Evolutionary conservation across 1,139 yeast genomes (phyloP), one percentile per base, ranked within the genome.

Genomic region (Candida pseudocylindracea): DNA sequence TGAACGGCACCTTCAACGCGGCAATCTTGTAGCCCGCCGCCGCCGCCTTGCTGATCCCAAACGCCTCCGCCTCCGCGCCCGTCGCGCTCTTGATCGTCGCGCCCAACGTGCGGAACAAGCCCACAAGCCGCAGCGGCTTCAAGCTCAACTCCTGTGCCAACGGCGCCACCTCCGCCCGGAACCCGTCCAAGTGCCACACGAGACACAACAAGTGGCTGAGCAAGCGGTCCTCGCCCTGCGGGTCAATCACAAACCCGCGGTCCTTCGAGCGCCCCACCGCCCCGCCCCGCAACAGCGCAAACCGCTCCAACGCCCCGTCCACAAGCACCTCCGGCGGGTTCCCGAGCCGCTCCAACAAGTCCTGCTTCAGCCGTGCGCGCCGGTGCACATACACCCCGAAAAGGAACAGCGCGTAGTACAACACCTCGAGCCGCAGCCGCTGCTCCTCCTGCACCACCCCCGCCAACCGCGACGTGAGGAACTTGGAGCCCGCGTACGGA

Each of bases 141-240:
- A 83, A 54, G 36, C 81, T 75, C 37, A 88, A 60, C 49, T 85
- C 96, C 41, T 74, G 72, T 3, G 94, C 85, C 42, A 88, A 55
- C 15, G 93, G 92, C 7, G 78, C 65, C 31, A 83, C 55, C 43
- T 80, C 92, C 20, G 81, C 67, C 38, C 67, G 57, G 54, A 71
- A 88, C 41, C 68, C 71, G 48, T 80, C 83, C 36, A 85, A 60
- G 48, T 76, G 85, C 48, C 91, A 56, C 33, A 79, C 60, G 32
- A 76, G 53, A 7, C 78, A 78, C 39, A 88, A 57, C 34, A 83
- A 58, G 53, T 71, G 76, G 50, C 94, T 76, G 41, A 88, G 57
- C 33, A 88, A 59, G 53, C 76, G 81, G 54, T 81, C 93, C 52
- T 81, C 93, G 45, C 71, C 68, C 42, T 69, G 73, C 30, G 96